These are phyloP conservation scores for Acanthamoeba royreba DNA, from an alignment of 208 protist genomes.

Conservation along the genomic window DNA sequence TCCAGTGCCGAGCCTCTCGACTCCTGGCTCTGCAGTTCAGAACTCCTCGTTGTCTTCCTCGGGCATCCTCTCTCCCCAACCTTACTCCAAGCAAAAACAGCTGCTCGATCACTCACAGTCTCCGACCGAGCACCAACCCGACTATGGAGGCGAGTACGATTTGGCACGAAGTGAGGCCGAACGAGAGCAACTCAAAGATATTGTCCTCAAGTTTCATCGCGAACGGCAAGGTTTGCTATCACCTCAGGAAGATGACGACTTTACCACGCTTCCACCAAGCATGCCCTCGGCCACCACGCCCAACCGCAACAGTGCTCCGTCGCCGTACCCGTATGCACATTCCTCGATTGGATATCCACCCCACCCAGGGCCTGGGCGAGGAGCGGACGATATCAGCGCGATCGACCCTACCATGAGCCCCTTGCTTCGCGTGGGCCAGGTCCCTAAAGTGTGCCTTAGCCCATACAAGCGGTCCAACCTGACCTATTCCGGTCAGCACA, in stretches of 20 bases:
- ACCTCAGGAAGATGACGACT: background rate
- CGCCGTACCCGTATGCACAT: background rate
- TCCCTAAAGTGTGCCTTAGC: background rate
- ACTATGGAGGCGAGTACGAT: background rate
- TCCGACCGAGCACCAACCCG: background rate
- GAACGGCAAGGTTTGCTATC: background rate
- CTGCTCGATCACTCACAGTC: background rate
- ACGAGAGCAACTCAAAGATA: background rate
- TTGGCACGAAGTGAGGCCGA: background rate
- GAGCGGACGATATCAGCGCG: no score
- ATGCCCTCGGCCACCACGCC: background rate
- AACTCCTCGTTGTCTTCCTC: background rate
- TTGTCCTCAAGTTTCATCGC: conserved; percentile 18
- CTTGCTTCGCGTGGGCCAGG: background rate
- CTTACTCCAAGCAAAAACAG: background rate
- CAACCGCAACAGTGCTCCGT: background rate
- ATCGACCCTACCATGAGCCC: background rate
- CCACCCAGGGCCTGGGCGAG: background rate
- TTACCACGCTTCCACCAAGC: background rate
- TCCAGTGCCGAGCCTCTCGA: no score
- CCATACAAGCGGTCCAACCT: background rate
- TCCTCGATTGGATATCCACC: background rate
- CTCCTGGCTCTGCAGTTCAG: no score
- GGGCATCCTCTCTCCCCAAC: background rate
- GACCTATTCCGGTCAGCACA: background rate